Evolutionary conservation across 2,329 filamentous ascomycete species (phyloP), one percentile per base, ranked within the genome.

Genomic region (Penicillium decumbens): DNA sequence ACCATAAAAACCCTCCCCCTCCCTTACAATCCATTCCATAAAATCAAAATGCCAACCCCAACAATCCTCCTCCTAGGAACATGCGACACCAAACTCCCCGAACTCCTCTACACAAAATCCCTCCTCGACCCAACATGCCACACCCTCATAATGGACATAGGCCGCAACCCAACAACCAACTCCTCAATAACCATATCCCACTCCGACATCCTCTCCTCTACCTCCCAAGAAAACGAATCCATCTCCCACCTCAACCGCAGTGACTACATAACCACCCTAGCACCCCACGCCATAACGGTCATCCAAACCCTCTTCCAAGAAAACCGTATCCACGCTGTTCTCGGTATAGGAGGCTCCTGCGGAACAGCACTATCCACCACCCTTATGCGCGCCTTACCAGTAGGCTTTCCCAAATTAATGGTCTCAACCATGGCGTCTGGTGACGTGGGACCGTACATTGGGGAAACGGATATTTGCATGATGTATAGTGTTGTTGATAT

Each of bases 401-500:
- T 88, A 10, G 83, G 83, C 0, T 78, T 88, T 43, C 85, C 85
- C 0, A 88, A 88, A 60, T 57, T 88, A 39, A 83, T 88, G 45
- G 80, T 88, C 2, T 85, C 81, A 20, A 88, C 85, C 0, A 80
- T 88, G 57, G 84, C 84, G 0, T 84, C 80, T 28, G 83, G 84
- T 2, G 81, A 88, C 54, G 81, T 82, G 1, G 77, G 76, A 0
- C 78, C 79, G 0, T 79, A 85, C n/a, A 73, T 88, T 1, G 83
- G 80, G 35, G 84, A 87, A 64, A 80, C 79, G 0, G 85, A 88
- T 54, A 83, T 88, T 41, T 80, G 79, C 0, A 77, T 88, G 69
- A 84, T 87, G 79, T 85, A 87, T 58, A 83, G 79, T 13, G 82
- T 88, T 1, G 84, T 88, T 12, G 85, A 89, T 50, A 77, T 88